Percentiles rank a stretch among this genome's conserved stretches.
Evolutionary conservation across 2,329 filamentous ascomycete genomes (phyloP).

Genomic region (Fusarium dimerum): DNA sequence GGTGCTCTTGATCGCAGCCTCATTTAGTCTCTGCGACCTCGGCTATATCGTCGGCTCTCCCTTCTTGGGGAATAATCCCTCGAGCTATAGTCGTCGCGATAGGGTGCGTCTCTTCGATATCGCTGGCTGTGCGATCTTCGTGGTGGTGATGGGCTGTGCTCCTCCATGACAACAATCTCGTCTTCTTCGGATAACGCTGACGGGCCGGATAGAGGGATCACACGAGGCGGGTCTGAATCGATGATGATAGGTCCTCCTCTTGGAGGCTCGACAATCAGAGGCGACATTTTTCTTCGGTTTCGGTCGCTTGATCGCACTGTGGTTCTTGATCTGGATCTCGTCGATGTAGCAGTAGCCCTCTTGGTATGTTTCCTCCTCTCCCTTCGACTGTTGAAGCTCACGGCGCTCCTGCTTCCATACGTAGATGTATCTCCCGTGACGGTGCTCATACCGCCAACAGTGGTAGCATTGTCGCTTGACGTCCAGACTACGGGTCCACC

Average conservation of each 20-base stretch:
- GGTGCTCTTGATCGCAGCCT: neutral
- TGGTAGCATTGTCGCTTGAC: slow-evolving; percentile 20
- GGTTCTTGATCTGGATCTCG: slow-evolving; percentile 26
- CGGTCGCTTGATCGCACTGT: slow-evolving; percentile 19
- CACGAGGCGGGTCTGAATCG: slow-evolving; percentile 31
- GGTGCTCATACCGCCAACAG: slow-evolving; percentile 18
- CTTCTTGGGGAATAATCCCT: slow-evolving; percentile 25
- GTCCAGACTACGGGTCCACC: slow-evolving; percentile 38
- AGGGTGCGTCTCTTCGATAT: slow-evolving; percentile 26
- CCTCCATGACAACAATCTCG: slow-evolving; percentile 41
- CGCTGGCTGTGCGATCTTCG: slow-evolving; percentile 22
- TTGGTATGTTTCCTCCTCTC: slow-evolving; percentile 13
- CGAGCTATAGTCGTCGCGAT: slow-evolving; percentile 22
- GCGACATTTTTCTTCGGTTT: slow-evolving; percentile 20
- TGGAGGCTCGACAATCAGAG: slow-evolving; percentile 15
- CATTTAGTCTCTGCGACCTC: slow-evolving; percentile 10
- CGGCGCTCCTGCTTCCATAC: slow-evolving; percentile 13
- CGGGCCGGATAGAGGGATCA: slow-evolving; percentile 24
- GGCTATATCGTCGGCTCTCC: slow-evolving; percentile 24
- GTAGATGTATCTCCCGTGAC: slow-evolving; percentile 23
- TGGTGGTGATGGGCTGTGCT: slow-evolving; percentile 30
- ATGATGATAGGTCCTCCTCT: slow-evolving; percentile 27
- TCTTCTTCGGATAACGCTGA: slow-evolving; percentile 36
- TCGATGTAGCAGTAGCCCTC: slow-evolving; percentile 16
- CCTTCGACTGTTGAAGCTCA: slow-evolving; percentile 23